Evolutionary conservation across 1,139 yeast genomes (phyloP).

Genomic region (Kodamaea ohmeri): DNA sequence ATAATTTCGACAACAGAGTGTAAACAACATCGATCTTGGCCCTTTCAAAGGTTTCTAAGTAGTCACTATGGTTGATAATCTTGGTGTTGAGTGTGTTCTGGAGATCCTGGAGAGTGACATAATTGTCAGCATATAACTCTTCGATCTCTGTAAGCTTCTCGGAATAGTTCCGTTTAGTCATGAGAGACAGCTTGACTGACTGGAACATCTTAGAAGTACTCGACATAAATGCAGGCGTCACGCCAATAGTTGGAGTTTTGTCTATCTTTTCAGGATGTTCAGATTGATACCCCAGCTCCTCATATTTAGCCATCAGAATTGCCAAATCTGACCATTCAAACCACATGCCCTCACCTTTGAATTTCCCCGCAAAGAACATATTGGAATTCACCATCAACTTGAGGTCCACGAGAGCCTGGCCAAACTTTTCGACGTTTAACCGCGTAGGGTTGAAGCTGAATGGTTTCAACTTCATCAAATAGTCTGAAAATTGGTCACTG

Average conservation of each 20-base stretch:
- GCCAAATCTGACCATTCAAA: slow-evolving; percentile 39
- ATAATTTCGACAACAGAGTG: slow-evolving; percentile 34
- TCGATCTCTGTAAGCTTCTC: slow-evolving; percentile 32
- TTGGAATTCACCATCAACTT: slow-evolving; percentile 36
- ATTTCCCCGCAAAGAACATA: slow-evolving; percentile 33
- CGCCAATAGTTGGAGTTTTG: slow-evolving; percentile 13
- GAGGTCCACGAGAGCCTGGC: slow-evolving; percentile 40
- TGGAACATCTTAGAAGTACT: slow-evolving; percentile 18
- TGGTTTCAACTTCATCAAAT: slow-evolving; percentile 29
- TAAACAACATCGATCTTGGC: slow-evolving; percentile 36
- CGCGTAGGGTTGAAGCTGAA: slow-evolving; percentile 39
- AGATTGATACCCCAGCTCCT: slow-evolving; percentile 19
- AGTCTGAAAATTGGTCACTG: slow-evolving; percentile 39
- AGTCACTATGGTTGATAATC: slow-evolving; percentile 22
- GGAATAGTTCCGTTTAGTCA: slow-evolving; percentile 29
- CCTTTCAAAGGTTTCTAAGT: slow-evolving; percentile 38
- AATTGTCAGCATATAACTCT: slow-evolving; percentile 31
- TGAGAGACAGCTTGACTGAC: slow-evolving; percentile 26
- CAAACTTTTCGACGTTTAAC: slow-evolving; percentile 40
- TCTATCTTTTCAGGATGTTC: background rate
- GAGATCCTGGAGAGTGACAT: slow-evolving; percentile 32
- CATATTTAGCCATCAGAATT: background rate
- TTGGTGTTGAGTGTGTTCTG: slow-evolving; percentile 34
- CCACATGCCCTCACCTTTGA: slow-evolving; percentile 47
- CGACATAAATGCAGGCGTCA: slow-evolving; percentile 12